Base-by-base conservation (phyloP, 306 rosid species). In the Canavalia ensiformis region DNA sequence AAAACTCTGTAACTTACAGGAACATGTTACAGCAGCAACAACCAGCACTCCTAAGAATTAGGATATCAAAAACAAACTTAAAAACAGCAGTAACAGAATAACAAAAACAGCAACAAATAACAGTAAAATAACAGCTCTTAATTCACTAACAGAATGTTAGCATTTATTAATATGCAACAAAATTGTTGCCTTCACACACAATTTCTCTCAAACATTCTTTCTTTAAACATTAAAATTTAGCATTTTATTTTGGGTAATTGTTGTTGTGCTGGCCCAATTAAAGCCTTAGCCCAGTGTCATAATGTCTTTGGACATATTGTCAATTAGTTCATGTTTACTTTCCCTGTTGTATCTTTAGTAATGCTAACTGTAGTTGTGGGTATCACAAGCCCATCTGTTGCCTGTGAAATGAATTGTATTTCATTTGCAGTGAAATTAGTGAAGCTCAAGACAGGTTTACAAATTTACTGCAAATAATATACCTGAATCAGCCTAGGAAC, bases 391-490 rank as follows among this genome's bases (percentile, higher is more conserved):
- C 41, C 41, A n/a, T 54, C 30, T 54, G 59, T 54, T 54, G 59
- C 59, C 33, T 54, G 25, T 18, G 30, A 56, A 56, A 56, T 56
- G 34, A 56, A 56, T 7, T 56, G 62, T 56, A 56, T 56, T 56
- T 28, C 11, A 25, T 57, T 57, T 59, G 66, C 41, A 59, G 66
- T 31, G 66, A 59, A 59, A 59, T 59, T 10, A 59, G 66, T 31
- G 42, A 59, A 59, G 66, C 66, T 3, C 66, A 59, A 59, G 66
- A 59, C 41, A 8, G 66, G 42, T 59, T 59, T 59, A 59, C 66
- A n/a, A 59, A 30, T 59, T 31, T 59, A 12, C 41, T 59, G 66
- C 41, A 59, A 59, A 9, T 31, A 59, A 31, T 59, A 59, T 59
- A 59, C 41, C 31, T 59, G 66, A 59, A 59, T 18, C 42, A 59